Base-by-base conservation (phyloP, 148 eudicot genomes). In the Rhododendron mucronatum region DNA sequence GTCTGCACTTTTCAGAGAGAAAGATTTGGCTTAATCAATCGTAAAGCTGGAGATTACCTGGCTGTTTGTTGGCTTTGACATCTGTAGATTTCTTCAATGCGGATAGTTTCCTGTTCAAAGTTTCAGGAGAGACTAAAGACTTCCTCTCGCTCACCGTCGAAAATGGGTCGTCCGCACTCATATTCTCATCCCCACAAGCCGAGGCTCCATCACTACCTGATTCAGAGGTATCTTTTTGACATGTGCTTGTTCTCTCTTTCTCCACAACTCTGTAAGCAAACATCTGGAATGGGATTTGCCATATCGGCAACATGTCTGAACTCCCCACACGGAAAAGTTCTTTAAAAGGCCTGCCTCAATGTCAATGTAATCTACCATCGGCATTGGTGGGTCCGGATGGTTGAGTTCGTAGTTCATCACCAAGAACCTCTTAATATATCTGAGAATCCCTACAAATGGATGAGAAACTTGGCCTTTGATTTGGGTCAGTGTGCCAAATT, bases 201-300 rank as follows among this genome's bases (percentile, higher is more conserved):
- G 94, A 94, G 86, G 93, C 88, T 82, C 89, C 96, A 82, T 94
- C 97, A 50, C 98, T 95, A 41, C 93, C 94, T 28, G 96, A 94
- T 87, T 94, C 96, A 15, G 89, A 92, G 86, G 86, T 89, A 45
- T 94, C 96, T 84, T 88, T 90, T 37, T 85, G 84, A 85, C 26
- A 80, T 7, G 84, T 15, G 63, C 59, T 86, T 78, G 86, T 79
- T 80, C 81, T 95, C 71, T 92, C 96, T 86, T 85, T 93, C 91
- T 94, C 97, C 35, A 89, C 87, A 80, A 94, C 87, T 82, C 88
- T 89, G 73, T 91, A 93, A 50, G 90, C 89, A 86, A 94, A 93
- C 92, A 96, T 93, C 88, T 96, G 95, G 84, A 94, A 93, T 28
- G 96, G 97, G 47, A 96, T 89, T 84, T 92, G 92, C n/a, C 92